Evolutionary conservation across 306 rosid species (phyloP), one percentile per base, ranked within the genome.

Genomic region (Ormosia emarginata): DNA sequence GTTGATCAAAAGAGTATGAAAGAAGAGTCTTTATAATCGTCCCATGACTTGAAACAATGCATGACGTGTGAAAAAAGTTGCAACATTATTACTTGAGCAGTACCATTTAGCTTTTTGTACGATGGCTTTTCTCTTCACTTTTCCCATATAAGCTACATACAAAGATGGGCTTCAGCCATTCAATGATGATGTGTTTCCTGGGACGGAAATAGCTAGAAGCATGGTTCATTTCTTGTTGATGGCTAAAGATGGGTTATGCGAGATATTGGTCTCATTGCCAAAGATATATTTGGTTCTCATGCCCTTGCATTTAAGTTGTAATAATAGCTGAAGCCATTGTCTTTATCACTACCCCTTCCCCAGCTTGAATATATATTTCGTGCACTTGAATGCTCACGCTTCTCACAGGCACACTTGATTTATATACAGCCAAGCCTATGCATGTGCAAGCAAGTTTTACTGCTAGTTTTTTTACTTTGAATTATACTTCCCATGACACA

Each of bases 31-130:
- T 52, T 3, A 70, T 68, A 46, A 61, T 52, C 74, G 76, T 71
- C 62, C 85, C 80, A 81, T 69, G 65, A 79, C 80, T 74, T 40
- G 44, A 82, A 43, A 86, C 81, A 83, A 79, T 85, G 79, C 71
- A 84, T 29, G 86, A 63, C 80, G 56, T 71, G 74, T n/a, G 80
- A 67, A 61, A 75, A 57, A 82, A 59, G 63, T 67, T 30, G 78
- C 9, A 32, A 67, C 46, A 71, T 71, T 47, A 64, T 80, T 85
- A 83, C 76, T 67, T 53, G 70, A 55, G 63, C 50, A 81, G 41
- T 33, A 58, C 50, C 63, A 13, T 37, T 18, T 47, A 53, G 46
- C 82, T 67, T 82, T 82, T 32, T 39, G 70, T 70, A 80, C 71
- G 8, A 52, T 58, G 71, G 47, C 88, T 65, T 81, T 82, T 68